These are phyloP conservation scores for Helotiales sp. DNA, from an alignment of 2,329 filamentous ascomycete genomes.

Conservation along the genomic window DNA sequence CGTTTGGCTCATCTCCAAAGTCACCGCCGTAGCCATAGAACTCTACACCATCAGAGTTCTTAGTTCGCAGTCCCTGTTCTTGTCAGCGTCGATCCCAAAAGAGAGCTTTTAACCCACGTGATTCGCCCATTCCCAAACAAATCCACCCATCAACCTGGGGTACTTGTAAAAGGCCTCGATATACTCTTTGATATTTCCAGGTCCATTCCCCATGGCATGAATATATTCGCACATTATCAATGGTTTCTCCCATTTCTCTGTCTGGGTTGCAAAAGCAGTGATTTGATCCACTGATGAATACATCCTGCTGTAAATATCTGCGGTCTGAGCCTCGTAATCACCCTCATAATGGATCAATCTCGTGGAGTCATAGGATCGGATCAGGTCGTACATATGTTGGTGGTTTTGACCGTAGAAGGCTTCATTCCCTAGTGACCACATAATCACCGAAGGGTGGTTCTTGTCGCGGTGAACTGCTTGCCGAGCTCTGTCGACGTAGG, in stretches of 20 bases:
- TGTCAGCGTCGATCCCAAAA: constrained; percentile 3
- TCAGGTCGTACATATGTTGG: constrained; percentile 54
- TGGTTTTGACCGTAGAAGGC: constrained; percentile 58
- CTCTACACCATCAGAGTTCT: constrained; percentile 33
- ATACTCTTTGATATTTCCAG: constrained; percentile 57
- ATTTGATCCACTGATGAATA: constrained; percentile 46
- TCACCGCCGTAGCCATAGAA: constrained; percentile 48
- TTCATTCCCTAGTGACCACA: constrained; percentile 61
- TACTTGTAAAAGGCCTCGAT: constrained; percentile 53
- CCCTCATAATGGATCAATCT: constrained; percentile 58
- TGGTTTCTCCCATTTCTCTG: constrained; percentile 28
- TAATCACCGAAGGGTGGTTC: constrained; percentile 55
- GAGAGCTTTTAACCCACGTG: constrained; percentile 30
- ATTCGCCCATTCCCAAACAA: constrained; percentile 48
- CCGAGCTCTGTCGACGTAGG: constrained; percentile 56
- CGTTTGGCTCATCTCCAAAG: constrained; percentile 45
- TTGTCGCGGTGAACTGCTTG: constrained; percentile 56
- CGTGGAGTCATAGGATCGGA: constrained; percentile 50
- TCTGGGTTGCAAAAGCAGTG: constrained; percentile 15
- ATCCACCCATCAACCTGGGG: constrained; percentile 54
- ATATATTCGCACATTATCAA: constrained; percentile 41
- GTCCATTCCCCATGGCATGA: constrained; percentile 59
- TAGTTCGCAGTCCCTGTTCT: constrained; percentile 38
- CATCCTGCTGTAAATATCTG: constrained; percentile 58
- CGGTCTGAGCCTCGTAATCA: constrained; percentile 49